Percentiles rank a stretch among this genome's conserved stretches.
These are phyloP conservation scores for Lecanosticta acicola DNA, from an alignment of 2,329 filamentous ascomycete genomes.

Conservation along the genomic window DNA sequence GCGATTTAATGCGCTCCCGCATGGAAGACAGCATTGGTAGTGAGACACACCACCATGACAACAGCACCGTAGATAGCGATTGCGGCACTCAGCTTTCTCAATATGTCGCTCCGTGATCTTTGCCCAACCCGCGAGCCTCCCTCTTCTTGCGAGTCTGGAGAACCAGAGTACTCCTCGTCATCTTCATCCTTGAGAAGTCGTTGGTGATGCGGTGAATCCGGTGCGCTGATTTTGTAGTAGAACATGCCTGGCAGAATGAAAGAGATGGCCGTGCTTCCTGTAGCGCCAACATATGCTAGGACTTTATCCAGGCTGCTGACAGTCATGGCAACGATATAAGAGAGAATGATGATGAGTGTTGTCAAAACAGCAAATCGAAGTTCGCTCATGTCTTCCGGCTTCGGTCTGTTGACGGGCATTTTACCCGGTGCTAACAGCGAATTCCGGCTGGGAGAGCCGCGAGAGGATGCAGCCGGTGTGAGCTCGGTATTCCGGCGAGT, in stretches of 20 bases:
- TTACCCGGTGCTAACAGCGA: constrained; percentile 24
- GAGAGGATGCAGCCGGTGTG: constrained; percentile 22
- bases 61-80: constrained; percentile 76
- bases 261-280: constrained; percentile 89
- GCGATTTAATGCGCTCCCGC: constrained; percentile 15
- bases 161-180: constrained; percentile 61
- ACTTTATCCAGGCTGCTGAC: constrained; percentile 86
- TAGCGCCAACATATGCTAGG: constrained; percentile 89
- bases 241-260: constrained; percentile 95
- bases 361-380: constrained; percentile 84
- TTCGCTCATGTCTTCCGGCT: constrained; percentile 65
- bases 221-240: constrained; percentile 96
- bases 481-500: constrained; percentile 20
- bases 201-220: constrained; percentile 80
- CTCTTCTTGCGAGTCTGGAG: constrained; percentile 48
- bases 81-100: constrained; percentile 68
- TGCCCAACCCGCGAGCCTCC: constrained; percentile 38
- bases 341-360: constrained; percentile 74
- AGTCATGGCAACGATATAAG: constrained; percentile 84
- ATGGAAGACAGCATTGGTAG: constrained; percentile 75
- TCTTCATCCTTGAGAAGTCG: constrained; percentile 86
- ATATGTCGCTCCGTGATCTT: constrained; percentile 52
- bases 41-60: constrained; percentile 84
- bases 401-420: constrained; percentile 19
- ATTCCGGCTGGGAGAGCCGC: constrained; percentile 28